Percentiles rank a stretch among this genome's conserved stretches.
Evolutionary conservation across 768 basidiomycete genomes (phyloP).

Genomic region (Leucogyrophana mollusca): DNA sequence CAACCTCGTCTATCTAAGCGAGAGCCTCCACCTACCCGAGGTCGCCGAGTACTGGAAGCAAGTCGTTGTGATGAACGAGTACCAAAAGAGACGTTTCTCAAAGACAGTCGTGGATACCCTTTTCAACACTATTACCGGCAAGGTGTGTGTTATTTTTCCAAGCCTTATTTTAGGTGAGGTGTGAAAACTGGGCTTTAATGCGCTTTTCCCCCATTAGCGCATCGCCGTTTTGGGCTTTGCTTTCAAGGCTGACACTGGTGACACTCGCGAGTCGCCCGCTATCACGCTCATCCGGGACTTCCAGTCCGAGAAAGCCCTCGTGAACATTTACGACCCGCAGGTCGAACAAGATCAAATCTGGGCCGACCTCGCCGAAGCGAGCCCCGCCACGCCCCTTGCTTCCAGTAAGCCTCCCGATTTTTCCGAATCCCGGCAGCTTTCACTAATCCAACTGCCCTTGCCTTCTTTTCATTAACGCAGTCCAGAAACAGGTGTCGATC

Average conservation of each 20-base stretch:
- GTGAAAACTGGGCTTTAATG: conserved; percentile 4
- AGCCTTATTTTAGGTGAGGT: not conserved
- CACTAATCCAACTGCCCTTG: conserved; percentile 4
- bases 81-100: conserved; percentile 95
- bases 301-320: conserved; percentile 80
- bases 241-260: conserved; percentile 99
- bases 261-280: conserved; percentile 96
- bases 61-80: conserved; percentile 98
- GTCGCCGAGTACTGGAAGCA: conserved; percentile 98
- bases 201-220: conserved; percentile 42
- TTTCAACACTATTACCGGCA: conserved; percentile 97
- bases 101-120: conserved; percentile 95
- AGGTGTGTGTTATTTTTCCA: conserved; percentile 47
- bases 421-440: not conserved
- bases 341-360: conserved; percentile 88
- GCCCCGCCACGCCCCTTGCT: conserved; percentile 61
- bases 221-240: conserved; percentile 98
- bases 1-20: conserved; percentile 96
- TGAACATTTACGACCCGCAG: conserved; percentile 92
- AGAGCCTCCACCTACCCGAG: conserved; percentile 92
- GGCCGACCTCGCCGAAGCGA: conserved; percentile 69
- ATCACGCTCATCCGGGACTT: conserved; percentile 96
- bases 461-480: conserved; percentile 34
- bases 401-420: conserved; percentile 49
- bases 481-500: conserved; percentile 88